These are phyloP conservation scores for Aquilaria malaccensis DNA, from an alignment of 345 rosid species.

Conservation along the genomic window DNA sequence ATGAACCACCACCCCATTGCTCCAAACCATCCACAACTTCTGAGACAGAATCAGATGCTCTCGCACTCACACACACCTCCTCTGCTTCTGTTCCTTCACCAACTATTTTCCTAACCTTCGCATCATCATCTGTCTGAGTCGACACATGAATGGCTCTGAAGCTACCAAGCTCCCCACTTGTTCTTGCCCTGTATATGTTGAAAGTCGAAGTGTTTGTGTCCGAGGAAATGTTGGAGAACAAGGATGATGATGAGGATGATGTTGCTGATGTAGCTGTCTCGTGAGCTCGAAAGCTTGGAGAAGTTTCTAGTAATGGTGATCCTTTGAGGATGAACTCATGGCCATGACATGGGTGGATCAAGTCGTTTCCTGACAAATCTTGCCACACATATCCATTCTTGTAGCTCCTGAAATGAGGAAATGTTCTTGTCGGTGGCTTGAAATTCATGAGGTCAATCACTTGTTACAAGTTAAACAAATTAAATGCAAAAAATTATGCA, in stretches of 20 bases:
- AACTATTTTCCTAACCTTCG: not conserved
- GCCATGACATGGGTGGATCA: conserved; percentile 49
- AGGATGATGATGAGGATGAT: conserved; percentile 15
- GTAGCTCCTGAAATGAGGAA: conserved; percentile 34
- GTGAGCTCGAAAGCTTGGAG: conserved; percentile 22
- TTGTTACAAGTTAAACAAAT: too few relatives aligned
- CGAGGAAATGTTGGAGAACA: conserved; percentile 17
- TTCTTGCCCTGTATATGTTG: conserved; percentile 21
- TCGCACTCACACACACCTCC: not conserved
- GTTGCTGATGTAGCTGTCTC: conserved; percentile 25
- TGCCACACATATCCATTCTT: conserved; percentile 69
- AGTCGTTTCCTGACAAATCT: conserved; percentile 49
- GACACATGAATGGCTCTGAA: conserved; percentile 26
- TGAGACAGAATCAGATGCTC: conserved; percentile 28
- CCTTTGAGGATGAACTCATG: conserved; percentile 65
- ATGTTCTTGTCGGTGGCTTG: too few relatives aligned
- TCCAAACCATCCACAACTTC: conserved; percentile 21
- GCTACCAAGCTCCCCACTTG: conserved; percentile 10
- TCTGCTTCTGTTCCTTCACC: conserved; percentile 8
- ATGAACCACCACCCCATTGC: conserved; percentile 7
- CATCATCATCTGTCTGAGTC: conserved; percentile 41
- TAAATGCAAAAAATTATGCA: too few relatives aligned
- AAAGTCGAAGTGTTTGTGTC: conserved; percentile 22
- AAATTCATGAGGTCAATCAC: too few relatives aligned
- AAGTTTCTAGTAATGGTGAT: conserved; percentile 34